Evolutionary conservation across 306 rosid genomes (phyloP).

Genomic region (Lathyrus aphaca): DNA sequence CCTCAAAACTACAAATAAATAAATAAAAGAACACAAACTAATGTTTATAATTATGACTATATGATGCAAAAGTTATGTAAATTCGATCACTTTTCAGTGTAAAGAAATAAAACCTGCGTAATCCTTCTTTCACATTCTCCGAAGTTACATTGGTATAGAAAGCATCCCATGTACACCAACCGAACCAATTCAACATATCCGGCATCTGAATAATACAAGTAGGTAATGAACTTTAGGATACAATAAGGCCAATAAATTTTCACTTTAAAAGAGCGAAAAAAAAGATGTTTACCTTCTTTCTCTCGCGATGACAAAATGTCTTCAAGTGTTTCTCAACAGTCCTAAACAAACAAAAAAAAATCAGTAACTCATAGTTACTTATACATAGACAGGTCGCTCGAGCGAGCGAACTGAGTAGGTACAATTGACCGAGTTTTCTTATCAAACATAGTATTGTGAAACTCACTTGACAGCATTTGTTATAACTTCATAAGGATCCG

Average conservation of each 20-base stretch:
- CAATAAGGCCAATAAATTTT: background rate
- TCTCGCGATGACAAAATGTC: conserved; percentile 80
- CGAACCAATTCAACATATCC: conserved; percentile 91
- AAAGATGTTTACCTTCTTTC: conserved; percentile 67
- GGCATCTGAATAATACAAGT: conserved; percentile 72
- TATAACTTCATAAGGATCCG: conserved; percentile 84
- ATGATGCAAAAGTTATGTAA: conserved; percentile 15
- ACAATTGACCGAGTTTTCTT: background rate
- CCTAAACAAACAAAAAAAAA: conserved; percentile 45
- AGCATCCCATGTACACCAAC: conserved; percentile 99
- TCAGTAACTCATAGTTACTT: background rate
- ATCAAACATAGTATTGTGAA: background rate
- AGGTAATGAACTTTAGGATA: background rate
- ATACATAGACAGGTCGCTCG: too few relatives aligned
- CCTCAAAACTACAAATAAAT: conserved; percentile 57
- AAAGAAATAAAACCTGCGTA: conserved; percentile 57
- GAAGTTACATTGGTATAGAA: conserved; percentile 82
- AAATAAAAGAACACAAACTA: background rate
- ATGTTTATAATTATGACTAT: background rate
- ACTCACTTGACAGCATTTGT: conserved; percentile 82
- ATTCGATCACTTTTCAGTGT: background rate
- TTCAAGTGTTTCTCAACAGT: conserved; percentile 78
- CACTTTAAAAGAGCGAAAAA: conserved; percentile 12
- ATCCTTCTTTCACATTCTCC: conserved; percentile 80
- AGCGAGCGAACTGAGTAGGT: background rate